Base-by-base conservation (phyloP, 192 early-diverging fungal genomes). In the Chytriomyces hyalinus region DNA sequence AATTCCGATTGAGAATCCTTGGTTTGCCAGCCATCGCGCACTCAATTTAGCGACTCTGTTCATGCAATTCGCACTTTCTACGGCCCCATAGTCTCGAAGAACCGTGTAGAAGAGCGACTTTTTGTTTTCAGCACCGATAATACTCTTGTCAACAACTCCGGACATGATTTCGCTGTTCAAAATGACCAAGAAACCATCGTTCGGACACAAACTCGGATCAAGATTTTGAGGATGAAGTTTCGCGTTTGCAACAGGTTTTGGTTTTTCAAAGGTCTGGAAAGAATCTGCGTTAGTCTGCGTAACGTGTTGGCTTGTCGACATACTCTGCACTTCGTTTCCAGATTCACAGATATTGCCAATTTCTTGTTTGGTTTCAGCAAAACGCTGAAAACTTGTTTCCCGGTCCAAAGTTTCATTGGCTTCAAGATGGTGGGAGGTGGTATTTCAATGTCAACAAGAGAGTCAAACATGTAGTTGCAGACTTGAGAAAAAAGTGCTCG, bases 1-100 rank as follows among this genome's bases (percentile, higher is more conserved):
- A 59, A 99, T 96, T 61, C 98, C 98, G 70, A 99, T 98, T 5
- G 96, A 97, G 80, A 99, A 98, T 57, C 98, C 98, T 68, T 92
- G 90, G 79, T 97, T 94, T 0, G 91, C 93, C 36, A 96, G 84
- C 93, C 94, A 99, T 48, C 95, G 83, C 6, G 96, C 95, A 46
- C 94, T 96, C 44, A 97, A 87, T 84, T 97, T 97, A 44, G 96
- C 95, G 63, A 97, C 79, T 49, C 83, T 85, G 84, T 98, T 99
- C 97, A 99, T 98, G 75, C 93, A 90, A 36, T 91, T 90, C 4
- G 96, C 94, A 0, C 96, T 94, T 66, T 91, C 93, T 20, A 85
- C 83, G 5, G 92, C 84, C 4, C 98, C 95, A 79, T 92, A 97
- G 84, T 99, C 96, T 64, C 95, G 88, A 78, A 98, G 80, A 26